Base-by-base conservation (phyloP, 164 flowering plant species). In the Tetracentron sinense region DNA sequence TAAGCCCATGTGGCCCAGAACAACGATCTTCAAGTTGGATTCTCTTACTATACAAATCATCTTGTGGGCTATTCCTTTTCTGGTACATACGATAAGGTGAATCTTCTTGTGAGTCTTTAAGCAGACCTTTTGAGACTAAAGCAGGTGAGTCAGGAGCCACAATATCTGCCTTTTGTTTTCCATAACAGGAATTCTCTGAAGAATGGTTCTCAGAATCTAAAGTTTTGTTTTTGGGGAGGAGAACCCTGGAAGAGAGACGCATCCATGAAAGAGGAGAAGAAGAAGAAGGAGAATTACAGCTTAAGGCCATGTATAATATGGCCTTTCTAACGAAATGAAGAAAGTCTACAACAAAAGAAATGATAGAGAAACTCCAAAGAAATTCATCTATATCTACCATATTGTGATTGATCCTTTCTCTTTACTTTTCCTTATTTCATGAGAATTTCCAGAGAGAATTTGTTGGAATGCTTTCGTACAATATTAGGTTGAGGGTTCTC, bases 301-400 rank as follows among this genome's bases (percentile, higher is more conserved):
- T 23, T 7, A 64, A 21, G 16, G 72, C 69, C 76, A 76, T 59
- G 48, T 27, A 47, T n/a, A n/a, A n/a, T 6, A 64, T 28, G 62
- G 23, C 54, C 55, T 56, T 67, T 23, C 26, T 56, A 30, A 71
- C 44, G 25, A 62, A 23, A 26, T 27, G 63, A 28, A 69, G 10
- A 19, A 52, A 60, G 47, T 56, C 57, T 6, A 60, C 10, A 31
- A 67, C 4, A 7, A 71, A 44, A 58, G 68, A 72, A 64, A 65
- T 20, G 16, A 72, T 25, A 22, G 69, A 74, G 68, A 70, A 70
- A 29, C 52, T 61, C 72, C 74, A 70, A 4, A 69, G 35, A 26
- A 66, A 28, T 12, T 74, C 72, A 19, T 65, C 63, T 15, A 61
- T 14, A 50, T 60, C 44, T 11, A 65, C 29, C 74, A 65, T 63